A percentile compares a stretch with the other conserved stretches of the same genome.
Conservation (phyloP, 768 basidiomycete species). For the Floccularia luteovirens region DNA sequence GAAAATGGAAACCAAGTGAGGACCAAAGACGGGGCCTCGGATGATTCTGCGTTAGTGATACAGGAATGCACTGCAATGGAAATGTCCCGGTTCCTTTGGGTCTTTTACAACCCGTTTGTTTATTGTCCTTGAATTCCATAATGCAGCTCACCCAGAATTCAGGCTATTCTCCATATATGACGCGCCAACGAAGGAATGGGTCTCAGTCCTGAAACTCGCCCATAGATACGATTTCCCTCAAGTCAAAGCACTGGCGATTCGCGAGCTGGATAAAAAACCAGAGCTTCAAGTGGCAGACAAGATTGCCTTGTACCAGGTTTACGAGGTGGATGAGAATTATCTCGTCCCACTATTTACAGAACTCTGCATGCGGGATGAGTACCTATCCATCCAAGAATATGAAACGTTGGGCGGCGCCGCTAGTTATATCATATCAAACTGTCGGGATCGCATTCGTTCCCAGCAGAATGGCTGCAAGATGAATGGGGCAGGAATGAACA, state of each 20-base stretch:
- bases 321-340: slow-evolving; percentile 36
- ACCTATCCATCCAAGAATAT: slow-evolving; percentile 49
- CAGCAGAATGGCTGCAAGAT: slow-evolving; percentile 10
- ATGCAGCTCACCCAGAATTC: slow-evolving; percentile 1
- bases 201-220: slow-evolving; percentile 49
- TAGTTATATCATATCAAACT: slow-evolving; percentile 35
- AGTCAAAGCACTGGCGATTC: slow-evolving; percentile 49
- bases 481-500: slow-evolving; percentile 14
- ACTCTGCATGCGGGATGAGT: slow-evolving; percentile 41
- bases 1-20: too few species aligned
- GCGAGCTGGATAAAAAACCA: slow-evolving; percentile 43
- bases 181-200: slow-evolving; percentile 44
- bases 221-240: slow-evolving; percentile 49
- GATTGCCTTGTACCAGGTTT: slow-evolving; percentile 47
- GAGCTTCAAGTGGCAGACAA: slow-evolving; percentile 33
- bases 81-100: slow-evolving; percentile 44
- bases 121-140: slow-evolving; percentile 1
- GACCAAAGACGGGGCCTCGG: slow-evolving; percentile 23
- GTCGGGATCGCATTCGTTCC: slow-evolving; percentile 39
- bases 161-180: slow-evolving; percentile 55
- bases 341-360: slow-evolving; percentile 49
- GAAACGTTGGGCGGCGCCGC: slow-evolving; percentile 46
- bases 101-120: slow-evolving; percentile 46
- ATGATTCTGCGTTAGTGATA: slow-evolving; percentile 34
- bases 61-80: slow-evolving; percentile 28